Conservation (phyloP, 2,329 filamentous ascomycete species). For the Cladosporium colombiae region DNA sequence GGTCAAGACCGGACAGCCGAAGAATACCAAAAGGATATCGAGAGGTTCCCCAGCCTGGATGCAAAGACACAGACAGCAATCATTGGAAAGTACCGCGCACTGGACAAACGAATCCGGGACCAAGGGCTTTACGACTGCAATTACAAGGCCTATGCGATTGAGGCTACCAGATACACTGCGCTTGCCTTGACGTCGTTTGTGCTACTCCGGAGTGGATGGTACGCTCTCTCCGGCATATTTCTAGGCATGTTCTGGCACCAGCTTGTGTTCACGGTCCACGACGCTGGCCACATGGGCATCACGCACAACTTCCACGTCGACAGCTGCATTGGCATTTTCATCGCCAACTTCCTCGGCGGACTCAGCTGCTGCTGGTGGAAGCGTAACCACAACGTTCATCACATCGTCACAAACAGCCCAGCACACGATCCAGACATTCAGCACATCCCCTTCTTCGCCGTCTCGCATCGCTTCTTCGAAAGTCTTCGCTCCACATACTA, state of each 20-base stretch:
- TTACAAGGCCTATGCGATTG: slow-evolving; percentile 75
- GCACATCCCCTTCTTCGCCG: slow-evolving; percentile 69
- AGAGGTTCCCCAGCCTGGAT: slow-evolving; percentile 80
- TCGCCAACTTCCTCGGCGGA: slow-evolving; percentile 87
- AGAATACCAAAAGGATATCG: slow-evolving; percentile 72
- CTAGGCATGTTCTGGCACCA: slow-evolving; percentile 92
- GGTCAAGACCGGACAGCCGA: slow-evolving; percentile 71
- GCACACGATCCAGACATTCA: slow-evolving; percentile 96
- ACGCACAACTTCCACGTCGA: slow-evolving; percentile 87
- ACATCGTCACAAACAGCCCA: slow-evolving; percentile 91
- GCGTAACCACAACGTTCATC: slow-evolving; percentile 91
- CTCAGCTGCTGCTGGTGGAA: slow-evolving; percentile 98
- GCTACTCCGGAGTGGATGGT: slow-evolving; percentile 46
- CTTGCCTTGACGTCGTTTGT: slow-evolving; percentile 64
- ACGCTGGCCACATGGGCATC: slow-evolving; percentile 96
- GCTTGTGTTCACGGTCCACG: slow-evolving; percentile 88
- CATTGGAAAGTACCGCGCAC: slow-evolving; percentile 74
- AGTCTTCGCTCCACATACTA: slow-evolving; percentile 67
- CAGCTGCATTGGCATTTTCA: slow-evolving; percentile 81
- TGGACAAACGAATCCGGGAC: slow-evolving; percentile 70
- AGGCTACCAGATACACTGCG: slow-evolving; percentile 69
- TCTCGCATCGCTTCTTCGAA: slow-evolving; percentile 65
- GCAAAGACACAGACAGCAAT: slow-evolving; percentile 72
- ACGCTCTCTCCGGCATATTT: slow-evolving; percentile 66
- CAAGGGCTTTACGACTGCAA: slow-evolving; percentile 83